Evolutionary conservation across 2,329 filamentous ascomycete species (phyloP).

Genomic region (Tolypocladium guangdongense): DNA sequence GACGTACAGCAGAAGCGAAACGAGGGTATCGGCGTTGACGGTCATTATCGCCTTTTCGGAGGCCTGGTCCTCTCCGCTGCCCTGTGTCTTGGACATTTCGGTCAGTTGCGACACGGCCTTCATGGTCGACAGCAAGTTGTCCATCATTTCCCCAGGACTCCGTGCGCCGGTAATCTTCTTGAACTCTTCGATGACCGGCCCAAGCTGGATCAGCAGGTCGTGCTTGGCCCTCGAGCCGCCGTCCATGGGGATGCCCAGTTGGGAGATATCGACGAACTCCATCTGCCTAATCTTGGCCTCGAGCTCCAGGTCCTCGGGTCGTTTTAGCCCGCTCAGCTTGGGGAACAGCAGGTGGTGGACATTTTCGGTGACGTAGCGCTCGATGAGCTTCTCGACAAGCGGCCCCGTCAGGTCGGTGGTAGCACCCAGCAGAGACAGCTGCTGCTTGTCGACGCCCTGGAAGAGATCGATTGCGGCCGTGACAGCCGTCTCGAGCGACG

Average conservation of each 20-base stretch:
- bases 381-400: constrained; percentile 84
- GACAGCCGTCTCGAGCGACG: constrained; percentile 81
- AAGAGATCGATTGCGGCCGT: constrained; percentile 92
- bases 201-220: constrained; percentile 66
- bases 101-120: constrained; percentile 69
- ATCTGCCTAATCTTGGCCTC: constrained; percentile 88
- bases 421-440: constrained; percentile 79
- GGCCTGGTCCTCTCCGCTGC: constrained; percentile 19
- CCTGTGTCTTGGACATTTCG: constrained; percentile 34
- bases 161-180: constrained; percentile 68
- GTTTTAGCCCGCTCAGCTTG: constrained; percentile 64
- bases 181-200: constrained; percentile 76
- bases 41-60: constrained; percentile 47
- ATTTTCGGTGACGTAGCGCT: constrained; percentile 88
- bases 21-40: constrained; percentile 78
- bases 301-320: constrained; percentile 74
- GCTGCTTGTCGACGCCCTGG: constrained; percentile 89
- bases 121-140: constrained; percentile 65
- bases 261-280: constrained; percentile 86
- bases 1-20: constrained; percentile 82
- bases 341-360: constrained; percentile 86
- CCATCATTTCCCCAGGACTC: constrained; percentile 83
- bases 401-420: constrained; percentile 91
- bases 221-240: constrained; percentile 69
- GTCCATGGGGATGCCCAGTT: constrained; percentile 80